Evolutionary conservation across 352 stramenopile genomes (phyloP), one percentile per base, ranked within the genome.

Genomic region (Globisporangium nunn): DNA sequence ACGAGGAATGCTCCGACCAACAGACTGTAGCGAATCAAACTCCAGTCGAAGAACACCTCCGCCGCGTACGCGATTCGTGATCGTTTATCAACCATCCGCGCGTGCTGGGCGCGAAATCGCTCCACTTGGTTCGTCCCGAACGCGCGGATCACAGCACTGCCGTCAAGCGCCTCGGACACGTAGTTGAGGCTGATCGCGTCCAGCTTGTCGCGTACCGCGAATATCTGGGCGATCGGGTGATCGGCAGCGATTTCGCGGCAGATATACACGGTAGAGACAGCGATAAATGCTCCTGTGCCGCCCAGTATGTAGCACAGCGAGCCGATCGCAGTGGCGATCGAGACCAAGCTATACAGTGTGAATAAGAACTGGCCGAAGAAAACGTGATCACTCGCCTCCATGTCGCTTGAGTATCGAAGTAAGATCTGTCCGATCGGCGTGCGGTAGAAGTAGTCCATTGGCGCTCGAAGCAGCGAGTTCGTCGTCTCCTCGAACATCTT

Each of bases 111-210:
- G 17, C 59, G 70, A 35, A 74, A 63, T 6, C 66, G 64, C 29
- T 64, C 49, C 23, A 77, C 35, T 29, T 77, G 69, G 7, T 56
- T 40, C 6, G 43, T 35, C 28, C 69, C 66, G 55, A 73, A 79
- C 10, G 72, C 74, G 11, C 70, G 72, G 12, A 79, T 75, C 0
- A 74, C 59, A 17, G 65, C 58, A 28, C 59, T 64, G 6, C 72
- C 72, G 52, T 77, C 70, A 10, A 79, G 49, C 4, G 60, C 63
- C 60, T 82, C 72, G 0, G 70, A 72, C 6, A 82, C 62, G 53
- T 72, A 62, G 35, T 40, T 40, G 35, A 40, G 35, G 35, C 14
- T 40, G 39, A 45, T 37, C 3, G 64, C 58, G 29, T 75, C 67
- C 23, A 73, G 52, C 35, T 61, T 51, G 35, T 68, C 56, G 40